phyloP scores from a whole-genome alignment of 2,329 filamentous ascomycete genomes.

The Taxawa tesnikishii region DNA sequence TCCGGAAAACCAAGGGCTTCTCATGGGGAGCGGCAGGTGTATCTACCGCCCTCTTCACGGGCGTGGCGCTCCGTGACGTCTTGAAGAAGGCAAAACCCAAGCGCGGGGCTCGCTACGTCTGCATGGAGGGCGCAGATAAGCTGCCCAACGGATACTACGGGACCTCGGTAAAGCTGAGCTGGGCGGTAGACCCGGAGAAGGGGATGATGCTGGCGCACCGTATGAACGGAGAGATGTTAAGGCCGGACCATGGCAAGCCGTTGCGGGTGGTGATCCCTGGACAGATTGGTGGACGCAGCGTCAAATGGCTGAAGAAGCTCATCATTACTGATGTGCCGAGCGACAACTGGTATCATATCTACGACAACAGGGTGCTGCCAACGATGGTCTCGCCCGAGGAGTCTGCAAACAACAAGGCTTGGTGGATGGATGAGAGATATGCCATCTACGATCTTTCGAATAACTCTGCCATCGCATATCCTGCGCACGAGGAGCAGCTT shows the following conservation, averaged over 20 bases:
- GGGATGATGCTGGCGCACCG: slow-evolving; percentile 80
- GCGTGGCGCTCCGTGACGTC: slow-evolving; percentile 62
- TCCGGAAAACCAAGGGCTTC: slow-evolving; percentile 85
- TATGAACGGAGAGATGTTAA: slow-evolving; percentile 77
- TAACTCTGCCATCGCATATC: slow-evolving; percentile 72
- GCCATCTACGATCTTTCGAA: slow-evolving; percentile 86
- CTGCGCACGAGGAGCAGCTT: slow-evolving; percentile 63
- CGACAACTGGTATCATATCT: slow-evolving; percentile 91
- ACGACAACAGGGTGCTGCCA: slow-evolving; percentile 81
- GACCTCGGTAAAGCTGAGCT: slow-evolving; percentile 77
- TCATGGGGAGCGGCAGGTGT: slow-evolving; percentile 85
- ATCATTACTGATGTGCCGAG: slow-evolving; percentile 68
- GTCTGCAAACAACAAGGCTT: slow-evolving; percentile 58
- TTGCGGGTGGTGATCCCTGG: slow-evolving; percentile 75
- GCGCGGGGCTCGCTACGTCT: slow-evolving; percentile 66
- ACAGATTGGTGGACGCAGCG: slow-evolving; percentile 81
- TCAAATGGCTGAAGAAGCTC: slow-evolving; percentile 82
- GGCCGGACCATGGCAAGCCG: slow-evolving; percentile 77
- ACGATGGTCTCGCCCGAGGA: slow-evolving; percentile 77
- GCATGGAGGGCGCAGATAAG: slow-evolving; percentile 80
- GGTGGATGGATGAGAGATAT: slow-evolving; percentile 83
- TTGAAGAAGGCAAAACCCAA: slow-evolving; percentile 55
- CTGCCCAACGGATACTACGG: slow-evolving; percentile 82
- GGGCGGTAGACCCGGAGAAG: slow-evolving; percentile 71
- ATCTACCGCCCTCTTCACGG: slow-evolving; percentile 80